Evolutionary conservation across 2,329 filamentous ascomycete genomes (phyloP).

Genomic region (Calonectria hawksworthii): DNA sequence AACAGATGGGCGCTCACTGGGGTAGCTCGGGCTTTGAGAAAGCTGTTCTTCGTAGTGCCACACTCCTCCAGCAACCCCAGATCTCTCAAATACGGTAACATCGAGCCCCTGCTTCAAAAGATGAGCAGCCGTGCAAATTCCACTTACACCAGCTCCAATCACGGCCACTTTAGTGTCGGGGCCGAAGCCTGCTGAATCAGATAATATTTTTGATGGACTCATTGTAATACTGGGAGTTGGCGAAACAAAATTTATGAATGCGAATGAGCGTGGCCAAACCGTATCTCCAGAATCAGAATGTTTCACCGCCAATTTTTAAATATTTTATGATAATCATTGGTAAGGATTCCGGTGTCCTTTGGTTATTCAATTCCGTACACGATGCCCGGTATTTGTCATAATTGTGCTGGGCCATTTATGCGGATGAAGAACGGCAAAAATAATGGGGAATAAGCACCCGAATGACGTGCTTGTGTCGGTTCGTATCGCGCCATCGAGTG

Average conservation of each 20-base stretch:
- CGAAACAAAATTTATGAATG: neutral
- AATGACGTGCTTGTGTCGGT: neutral
- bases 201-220: neutral
- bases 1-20: neutral
- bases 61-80: neutral
- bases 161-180: neutral
- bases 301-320: neutral
- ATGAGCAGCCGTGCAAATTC: conserved; percentile 8
- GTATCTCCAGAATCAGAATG: too few species aligned
- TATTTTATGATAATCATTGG: neutral
- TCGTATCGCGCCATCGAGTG: neutral
- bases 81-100: neutral
- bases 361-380: neutral
- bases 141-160: neutral
- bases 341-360: neutral
- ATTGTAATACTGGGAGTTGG: neutral
- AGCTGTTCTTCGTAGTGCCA: conserved; percentile 1
- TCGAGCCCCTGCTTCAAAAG: conserved; percentile 3
- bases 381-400: neutral
- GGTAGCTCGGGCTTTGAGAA: neutral
- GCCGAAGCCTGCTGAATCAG: neutral
- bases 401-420: neutral
- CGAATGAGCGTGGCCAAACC: too few species aligned
- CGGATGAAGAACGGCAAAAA: neutral
- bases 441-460: neutral